Conservation (phyloP, 331 rosid genomes). For the Quercus phellos region DNA sequence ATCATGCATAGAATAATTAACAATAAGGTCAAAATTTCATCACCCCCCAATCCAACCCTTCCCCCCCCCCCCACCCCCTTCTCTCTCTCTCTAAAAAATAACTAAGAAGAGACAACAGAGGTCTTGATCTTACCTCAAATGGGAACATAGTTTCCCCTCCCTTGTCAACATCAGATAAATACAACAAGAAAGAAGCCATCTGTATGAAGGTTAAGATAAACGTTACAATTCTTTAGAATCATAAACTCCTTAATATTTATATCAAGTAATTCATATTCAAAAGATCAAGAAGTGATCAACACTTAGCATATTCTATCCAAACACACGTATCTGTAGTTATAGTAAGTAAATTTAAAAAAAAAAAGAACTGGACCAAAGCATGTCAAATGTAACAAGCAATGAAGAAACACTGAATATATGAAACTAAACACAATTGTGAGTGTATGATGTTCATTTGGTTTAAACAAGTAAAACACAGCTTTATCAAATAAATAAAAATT, state of each 20-base stretch:
- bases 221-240: not conserved
- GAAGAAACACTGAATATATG: too few relatives aligned
- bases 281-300: not conserved
- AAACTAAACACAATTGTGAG: too few relatives aligned
- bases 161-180: slow-evolving; percentile 71
- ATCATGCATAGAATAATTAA: not conserved
- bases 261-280: not conserved
- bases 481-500: not conserved
- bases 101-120: slow-evolving; percentile 5
- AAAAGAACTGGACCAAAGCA: not conserved
- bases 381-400: not conserved
- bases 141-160: slow-evolving; percentile 97
- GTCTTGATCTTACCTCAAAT: slow-evolving; percentile 57
- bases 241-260: not conserved
- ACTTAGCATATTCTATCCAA: not conserved
- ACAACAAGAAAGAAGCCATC: slow-evolving; percentile 83
- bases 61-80: too few relatives aligned
- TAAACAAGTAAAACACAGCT: not conserved
- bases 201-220: slow-evolving; percentile 22
- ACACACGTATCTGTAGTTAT: not conserved
- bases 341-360: not conserved
- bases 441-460: not conserved
- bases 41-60: too few relatives aligned
- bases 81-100: not conserved
- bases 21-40: not conserved